Percentiles rank a stretch among this genome's conserved stretches.
phyloP scores from a whole-genome alignment of 2,329 filamentous ascomycete species.

The Westerdykella ornata region DNA sequence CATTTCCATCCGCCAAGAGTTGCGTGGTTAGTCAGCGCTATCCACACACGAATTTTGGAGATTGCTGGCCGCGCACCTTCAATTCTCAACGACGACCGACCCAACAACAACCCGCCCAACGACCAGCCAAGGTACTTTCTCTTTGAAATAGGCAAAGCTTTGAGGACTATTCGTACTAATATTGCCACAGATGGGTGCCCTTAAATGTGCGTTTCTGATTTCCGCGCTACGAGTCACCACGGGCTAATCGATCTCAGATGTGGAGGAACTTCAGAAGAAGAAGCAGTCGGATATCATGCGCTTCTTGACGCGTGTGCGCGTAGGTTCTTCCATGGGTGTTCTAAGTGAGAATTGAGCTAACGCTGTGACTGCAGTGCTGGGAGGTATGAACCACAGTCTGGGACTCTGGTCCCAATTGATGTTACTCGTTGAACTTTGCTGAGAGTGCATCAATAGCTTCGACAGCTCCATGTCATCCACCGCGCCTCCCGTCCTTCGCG shows the following conservation, averaged over 20 bases:
- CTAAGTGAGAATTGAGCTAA: constrained; percentile 22
- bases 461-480: constrained; percentile 99
- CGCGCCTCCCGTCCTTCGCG: constrained; percentile 95
- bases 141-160: constrained; percentile 1
- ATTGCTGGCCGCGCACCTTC: constrained; percentile 6
- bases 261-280: constrained; percentile 99
- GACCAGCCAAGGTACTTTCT: constrained; percentile 32
- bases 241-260: constrained; percentile 40
- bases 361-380: constrained; percentile 63
- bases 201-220: constrained; percentile 60
- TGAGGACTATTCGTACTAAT: constrained; percentile 15
- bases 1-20: constrained; percentile 10
- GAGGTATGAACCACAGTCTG: constrained; percentile 58
- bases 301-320: constrained; percentile 85
- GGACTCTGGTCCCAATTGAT: constrained; percentile 39
- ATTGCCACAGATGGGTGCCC: constrained; percentile 79
- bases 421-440: constrained; percentile 99
- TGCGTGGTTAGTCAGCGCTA: constrained; percentile 19
- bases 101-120: constrained; percentile 29
- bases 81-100: constrained; percentile 16
- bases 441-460: constrained; percentile 99
- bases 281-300: constrained; percentile 99
- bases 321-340: constrained; percentile 21
- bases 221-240: constrained; percentile 1
- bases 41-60: constrained; percentile 25